Percentiles rank a stretch among this genome's conserved stretches.
These are phyloP conservation scores for Colletotrichum agaves DNA, from an alignment of 2,329 filamentous ascomycete species.

Conservation along the genomic window DNA sequence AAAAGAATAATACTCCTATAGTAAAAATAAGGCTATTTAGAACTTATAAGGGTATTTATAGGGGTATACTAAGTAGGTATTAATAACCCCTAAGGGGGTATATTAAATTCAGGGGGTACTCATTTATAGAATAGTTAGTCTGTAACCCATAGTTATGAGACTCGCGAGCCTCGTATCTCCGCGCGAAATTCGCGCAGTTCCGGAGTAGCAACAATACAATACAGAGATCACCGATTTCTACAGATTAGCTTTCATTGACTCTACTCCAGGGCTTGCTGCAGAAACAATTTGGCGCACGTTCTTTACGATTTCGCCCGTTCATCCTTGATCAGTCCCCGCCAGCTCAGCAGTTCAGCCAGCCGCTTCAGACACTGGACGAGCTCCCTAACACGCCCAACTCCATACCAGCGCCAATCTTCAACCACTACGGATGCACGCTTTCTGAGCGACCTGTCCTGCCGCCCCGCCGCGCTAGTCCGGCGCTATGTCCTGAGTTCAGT, in stretches of 20 bases:
- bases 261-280: conserved; percentile 10
- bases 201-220: too few relatives aligned
- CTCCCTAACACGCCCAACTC: background rate
- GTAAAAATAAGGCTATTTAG: too few relatives aligned
- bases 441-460: background rate
- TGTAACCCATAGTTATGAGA: too few relatives aligned
- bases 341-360: conserved; percentile 12
- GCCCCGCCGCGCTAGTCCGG: background rate
- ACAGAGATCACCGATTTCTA: too few relatives aligned
- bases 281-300: conserved; percentile 34
- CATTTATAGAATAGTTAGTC: too few relatives aligned
- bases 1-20: too few relatives aligned
- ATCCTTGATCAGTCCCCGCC: background rate
- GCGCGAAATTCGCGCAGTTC: too few relatives aligned
- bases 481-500: conserved; percentile 17
- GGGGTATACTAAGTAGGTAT: too few relatives aligned
- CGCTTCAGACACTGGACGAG: conserved; percentile 5
- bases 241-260: background rate
- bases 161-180: too few relatives aligned
- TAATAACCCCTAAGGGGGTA: too few relatives aligned
- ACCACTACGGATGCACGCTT: conserved; percentile 17
- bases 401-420: conserved; percentile 17
- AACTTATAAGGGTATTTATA: too few relatives aligned
- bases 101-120: too few relatives aligned
- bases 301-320: conserved; percentile 3